Conservation (phyloP, 768 basidiomycete genomes). For the Hydnomerulius pinastri region DNA sequence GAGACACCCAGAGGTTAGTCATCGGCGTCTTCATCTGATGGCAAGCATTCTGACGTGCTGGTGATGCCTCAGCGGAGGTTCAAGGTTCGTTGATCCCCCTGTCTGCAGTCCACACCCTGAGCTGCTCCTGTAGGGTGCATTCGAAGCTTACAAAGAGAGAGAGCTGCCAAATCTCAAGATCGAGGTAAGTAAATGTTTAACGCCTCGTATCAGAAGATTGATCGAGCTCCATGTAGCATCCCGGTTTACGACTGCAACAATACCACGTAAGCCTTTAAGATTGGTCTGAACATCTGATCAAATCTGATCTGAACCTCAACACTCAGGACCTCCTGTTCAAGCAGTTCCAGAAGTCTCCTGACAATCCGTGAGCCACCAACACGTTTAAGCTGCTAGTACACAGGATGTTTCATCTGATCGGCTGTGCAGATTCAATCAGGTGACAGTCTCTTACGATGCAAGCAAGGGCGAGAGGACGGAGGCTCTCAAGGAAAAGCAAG, state of each 20-base stretch:
- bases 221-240: constrained; percentile 54
- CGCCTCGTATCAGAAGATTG: constrained; percentile 4
- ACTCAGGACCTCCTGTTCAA: constrained; percentile 82
- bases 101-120: not conserved
- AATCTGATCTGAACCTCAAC: constrained; percentile 5
- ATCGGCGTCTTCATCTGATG: not conserved
- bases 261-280: constrained; percentile 59
- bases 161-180: constrained; percentile 77
- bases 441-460: constrained; percentile 77
- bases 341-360: constrained; percentile 94
- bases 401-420: constrained; percentile 4
- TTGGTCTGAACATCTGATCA: not conserved
- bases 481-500: constrained; percentile 68
- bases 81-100: constrained; percentile 55
- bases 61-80: constrained; percentile 67
- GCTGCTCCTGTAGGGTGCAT: constrained; percentile 37
- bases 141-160: constrained; percentile 85
- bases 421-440: constrained; percentile 76
- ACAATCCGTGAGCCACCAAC: constrained; percentile 74
- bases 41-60: constrained; percentile 12
- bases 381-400: constrained; percentile 5
- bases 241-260: constrained; percentile 88
- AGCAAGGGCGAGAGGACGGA: constrained; percentile 83
- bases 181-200: constrained; percentile 55
- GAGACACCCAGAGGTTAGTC: constrained; percentile 85